These are phyloP conservation scores for Saccharomycopsis javanensis DNA, from an alignment of 805 yeast genomes.

Conservation along the genomic window DNA sequence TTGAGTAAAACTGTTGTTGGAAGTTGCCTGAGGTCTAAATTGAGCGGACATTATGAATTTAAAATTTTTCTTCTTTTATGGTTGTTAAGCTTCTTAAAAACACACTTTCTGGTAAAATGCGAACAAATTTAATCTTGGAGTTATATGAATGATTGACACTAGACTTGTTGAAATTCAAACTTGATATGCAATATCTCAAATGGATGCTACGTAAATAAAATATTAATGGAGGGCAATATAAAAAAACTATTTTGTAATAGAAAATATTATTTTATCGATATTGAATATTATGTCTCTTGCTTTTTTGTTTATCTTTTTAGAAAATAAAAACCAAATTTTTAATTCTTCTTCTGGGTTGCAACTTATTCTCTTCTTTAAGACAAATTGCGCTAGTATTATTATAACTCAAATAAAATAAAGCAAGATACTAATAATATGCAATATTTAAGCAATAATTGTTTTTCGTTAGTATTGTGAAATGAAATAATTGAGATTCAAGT, in stretches of 20 bases:
- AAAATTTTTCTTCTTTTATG: not conserved
- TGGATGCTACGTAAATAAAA: too few species aligned
- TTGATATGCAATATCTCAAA: too few species aligned
- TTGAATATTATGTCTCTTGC: not conserved
- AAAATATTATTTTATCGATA: not conserved
- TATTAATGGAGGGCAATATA: too few species aligned
- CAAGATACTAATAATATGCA: not conserved
- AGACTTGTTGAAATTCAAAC: too few species aligned
- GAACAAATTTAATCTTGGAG: too few species aligned
- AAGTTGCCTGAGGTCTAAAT: conserved; percentile 13
- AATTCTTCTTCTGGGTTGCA: not conserved
- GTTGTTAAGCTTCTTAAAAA: too few species aligned
- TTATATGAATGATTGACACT: too few species aligned
- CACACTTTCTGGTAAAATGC: too few species aligned
- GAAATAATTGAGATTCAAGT: not conserved
- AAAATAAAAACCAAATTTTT: too few species aligned
- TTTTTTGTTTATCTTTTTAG: not conserved
- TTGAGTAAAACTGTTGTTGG: conserved; percentile 15
- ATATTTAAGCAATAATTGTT: not conserved
- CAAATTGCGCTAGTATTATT: not conserved
- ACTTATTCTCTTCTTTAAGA: not conserved
- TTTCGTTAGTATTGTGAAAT: not conserved
- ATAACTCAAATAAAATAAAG: not conserved
- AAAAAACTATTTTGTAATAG: not conserved
- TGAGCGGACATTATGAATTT: conserved; percentile 9